Evolutionary conservation across 1,139 yeast species (phyloP).

Genomic region (Blastobotrys raffinosifermentans): DNA sequence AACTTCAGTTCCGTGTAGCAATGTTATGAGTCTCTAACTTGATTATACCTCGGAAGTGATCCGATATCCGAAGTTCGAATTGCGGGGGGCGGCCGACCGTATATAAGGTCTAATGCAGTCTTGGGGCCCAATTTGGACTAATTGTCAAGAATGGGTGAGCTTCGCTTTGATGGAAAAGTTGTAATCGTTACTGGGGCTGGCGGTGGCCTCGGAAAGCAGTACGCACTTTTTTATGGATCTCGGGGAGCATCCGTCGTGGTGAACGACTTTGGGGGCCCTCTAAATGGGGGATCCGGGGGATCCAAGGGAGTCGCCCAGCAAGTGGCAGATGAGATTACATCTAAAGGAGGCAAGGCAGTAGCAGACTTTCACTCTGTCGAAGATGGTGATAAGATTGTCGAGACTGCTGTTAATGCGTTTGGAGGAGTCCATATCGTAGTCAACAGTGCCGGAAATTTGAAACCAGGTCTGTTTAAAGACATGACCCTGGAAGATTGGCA

Average conservation of each 20-base stretch:
- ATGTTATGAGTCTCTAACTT: too few species aligned
- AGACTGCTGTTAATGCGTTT: slow-evolving; percentile 78
- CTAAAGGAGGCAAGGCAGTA: slow-evolving; percentile 78
- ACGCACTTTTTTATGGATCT: slow-evolving; percentile 80
- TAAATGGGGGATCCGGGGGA: slow-evolving; percentile 47
- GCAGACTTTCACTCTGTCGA: slow-evolving; percentile 94
- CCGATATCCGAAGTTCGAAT: too few species aligned
- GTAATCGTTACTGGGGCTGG: slow-evolving; percentile 96
- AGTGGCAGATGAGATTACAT: slow-evolving; percentile 77
- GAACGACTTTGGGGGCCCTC: slow-evolving; percentile 85
- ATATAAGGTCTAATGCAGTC: too few species aligned
- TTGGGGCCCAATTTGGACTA: too few species aligned
- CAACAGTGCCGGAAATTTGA: slow-evolving; percentile 92
- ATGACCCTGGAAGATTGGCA: slow-evolving; percentile 79
- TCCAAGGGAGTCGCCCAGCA: slow-evolving; percentile 52
- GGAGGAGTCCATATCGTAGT: slow-evolving; percentile 87
- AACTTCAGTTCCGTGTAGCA: too few species aligned
- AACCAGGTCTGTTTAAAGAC: slow-evolving; percentile 61
- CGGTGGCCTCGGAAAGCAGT: slow-evolving; percentile 89
- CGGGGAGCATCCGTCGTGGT: slow-evolving; percentile 94
- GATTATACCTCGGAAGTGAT: too few species aligned
- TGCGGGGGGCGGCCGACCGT: too few species aligned
- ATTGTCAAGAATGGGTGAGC: slow-evolving; percentile 22
- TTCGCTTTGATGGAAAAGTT: slow-evolving; percentile 68
- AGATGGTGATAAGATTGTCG: slow-evolving; percentile 75